Evolutionary conservation across 140 eudicot genomes (phyloP).

Genomic region (Oenanthe javanica): DNA sequence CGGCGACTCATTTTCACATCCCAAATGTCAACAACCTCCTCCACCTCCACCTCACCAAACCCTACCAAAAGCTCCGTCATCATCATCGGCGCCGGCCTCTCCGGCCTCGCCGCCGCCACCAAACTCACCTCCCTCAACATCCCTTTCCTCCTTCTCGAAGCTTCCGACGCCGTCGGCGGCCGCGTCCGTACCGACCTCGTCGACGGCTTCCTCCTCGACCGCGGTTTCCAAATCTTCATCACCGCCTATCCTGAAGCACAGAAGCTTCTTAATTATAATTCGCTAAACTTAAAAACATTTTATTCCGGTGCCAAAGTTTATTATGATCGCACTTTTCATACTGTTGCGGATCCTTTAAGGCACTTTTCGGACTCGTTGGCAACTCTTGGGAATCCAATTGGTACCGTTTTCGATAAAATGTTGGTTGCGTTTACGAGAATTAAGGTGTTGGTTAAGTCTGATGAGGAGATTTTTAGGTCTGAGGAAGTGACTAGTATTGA

Average conservation of each 20-base stretch:
- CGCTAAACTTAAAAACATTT: conserved; percentile 50
- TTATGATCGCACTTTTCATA: conserved; percentile 54
- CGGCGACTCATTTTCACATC: conserved; percentile 30
- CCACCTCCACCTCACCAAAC: conserved; percentile 23
- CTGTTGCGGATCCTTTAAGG: conserved; percentile 84
- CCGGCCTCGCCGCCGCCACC: conserved; percentile 88
- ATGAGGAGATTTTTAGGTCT: conserved; percentile 46
- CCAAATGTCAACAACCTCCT: conserved; percentile 32
- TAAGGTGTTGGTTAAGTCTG: conserved; percentile 53
- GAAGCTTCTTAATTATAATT: conserved; percentile 48
- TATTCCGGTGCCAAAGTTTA: conserved; percentile 82
- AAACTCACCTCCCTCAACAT: conserved; percentile 60
- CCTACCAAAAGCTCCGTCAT: conserved; percentile 43
- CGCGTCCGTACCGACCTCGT: conserved; percentile 82
- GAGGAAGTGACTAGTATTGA: conserved; percentile 44
- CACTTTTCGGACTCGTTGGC: conserved; percentile 57
- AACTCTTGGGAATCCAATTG: conserved; percentile 72
- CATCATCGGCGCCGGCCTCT: conserved; percentile 81
- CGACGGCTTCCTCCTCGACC: conserved; percentile 92
- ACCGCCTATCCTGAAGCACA: conserved; percentile 94
- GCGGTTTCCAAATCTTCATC: conserved; percentile 96
- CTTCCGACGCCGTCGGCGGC: conserved; percentile 93
- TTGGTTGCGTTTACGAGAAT: conserved; percentile 60
- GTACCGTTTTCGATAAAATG: conserved; percentile 52
- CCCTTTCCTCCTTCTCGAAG: conserved; percentile 72